Evolutionary conservation across 805 yeast species (phyloP).

Genomic region (Monosporozyma aerobia): DNA sequence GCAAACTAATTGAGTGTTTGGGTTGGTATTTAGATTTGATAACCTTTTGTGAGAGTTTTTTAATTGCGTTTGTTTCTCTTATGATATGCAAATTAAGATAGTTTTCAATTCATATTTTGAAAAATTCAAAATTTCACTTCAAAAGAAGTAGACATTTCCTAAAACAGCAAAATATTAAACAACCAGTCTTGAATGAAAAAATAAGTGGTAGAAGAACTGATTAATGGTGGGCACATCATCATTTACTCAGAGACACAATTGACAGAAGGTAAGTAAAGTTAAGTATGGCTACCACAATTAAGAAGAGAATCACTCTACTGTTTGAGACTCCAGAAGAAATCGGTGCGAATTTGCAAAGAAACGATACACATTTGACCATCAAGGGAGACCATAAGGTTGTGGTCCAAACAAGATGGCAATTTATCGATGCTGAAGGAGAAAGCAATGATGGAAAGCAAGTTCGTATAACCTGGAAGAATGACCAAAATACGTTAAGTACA

Average conservation of each 20-base stretch:
- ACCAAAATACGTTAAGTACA: neutral
- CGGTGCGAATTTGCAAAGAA: constrained; percentile 5
- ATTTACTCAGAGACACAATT: neutral
- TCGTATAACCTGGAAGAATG: constrained; percentile 13
- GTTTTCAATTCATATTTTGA: neutral
- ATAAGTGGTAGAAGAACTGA: neutral
- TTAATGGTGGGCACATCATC: neutral
- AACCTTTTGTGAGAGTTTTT: neutral
- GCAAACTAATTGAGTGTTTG: neutral
- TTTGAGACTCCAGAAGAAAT: constrained; percentile 12
- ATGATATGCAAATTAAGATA: neutral
- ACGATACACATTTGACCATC: constrained; percentile 14
- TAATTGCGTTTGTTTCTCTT: neutral
- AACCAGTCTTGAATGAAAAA: neutral
- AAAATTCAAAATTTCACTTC: neutral
- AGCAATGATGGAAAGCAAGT: neutral
- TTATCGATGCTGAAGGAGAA: neutral
- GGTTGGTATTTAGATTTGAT: neutral
- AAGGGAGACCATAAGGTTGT: constrained; percentile 9
- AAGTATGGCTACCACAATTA: neutral
- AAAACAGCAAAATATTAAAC: neutral
- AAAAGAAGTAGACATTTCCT: neutral
- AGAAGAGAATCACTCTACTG: constrained; percentile 14
- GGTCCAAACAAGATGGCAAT: constrained; percentile 13
- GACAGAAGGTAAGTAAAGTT: neutral